Percentiles rank a stretch among this genome's conserved stretches.
phyloP scores from a whole-genome alignment of 2,329 filamentous ascomycete species.

The Sporothrix schenckii region DNA sequence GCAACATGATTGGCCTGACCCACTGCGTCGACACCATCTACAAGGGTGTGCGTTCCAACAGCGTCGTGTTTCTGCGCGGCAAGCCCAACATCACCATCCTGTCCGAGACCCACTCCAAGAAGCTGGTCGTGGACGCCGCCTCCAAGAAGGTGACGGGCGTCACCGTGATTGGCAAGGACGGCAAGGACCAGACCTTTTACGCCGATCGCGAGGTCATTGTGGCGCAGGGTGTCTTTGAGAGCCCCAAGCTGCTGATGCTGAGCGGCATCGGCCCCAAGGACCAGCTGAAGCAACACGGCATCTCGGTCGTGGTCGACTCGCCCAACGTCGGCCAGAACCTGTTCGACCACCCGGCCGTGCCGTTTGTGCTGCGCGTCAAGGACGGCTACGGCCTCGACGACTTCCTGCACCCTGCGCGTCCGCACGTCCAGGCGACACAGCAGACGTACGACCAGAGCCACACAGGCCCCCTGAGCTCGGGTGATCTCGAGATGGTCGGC shows the following conservation, averaged over 20 bases:
- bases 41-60: conserved; percentile 57
- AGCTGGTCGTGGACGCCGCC: conserved; percentile 50
- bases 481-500: conserved; percentile 56
- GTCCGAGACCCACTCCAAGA: conserved; percentile 53
- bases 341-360: conserved; percentile 62
- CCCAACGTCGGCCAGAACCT: conserved; percentile 67
- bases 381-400: conserved; percentile 48
- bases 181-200: conserved; percentile 50
- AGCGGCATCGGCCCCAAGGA: conserved; percentile 62
- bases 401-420: conserved; percentile 44
- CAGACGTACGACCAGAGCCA: conserved; percentile 45
- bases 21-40: conserved; percentile 61
- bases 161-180: conserved; percentile 48
- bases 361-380: conserved; percentile 52
- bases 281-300: conserved; percentile 58
- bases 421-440: conserved; percentile 43
- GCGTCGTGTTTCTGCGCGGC: conserved; percentile 54
- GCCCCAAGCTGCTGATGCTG: conserved; percentile 66
- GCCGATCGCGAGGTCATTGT: conserved; percentile 54
- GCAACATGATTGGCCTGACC: conserved; percentile 57
- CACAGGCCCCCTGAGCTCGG: conserved; percentile 41
- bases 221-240: conserved; percentile 61
- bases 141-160: conserved; percentile 49
- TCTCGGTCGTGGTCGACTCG: conserved; percentile 57
- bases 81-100: conserved; percentile 61